Conservation (phyloP, 306 rosid species). For the Pterocarpus macrocarpus region DNA sequence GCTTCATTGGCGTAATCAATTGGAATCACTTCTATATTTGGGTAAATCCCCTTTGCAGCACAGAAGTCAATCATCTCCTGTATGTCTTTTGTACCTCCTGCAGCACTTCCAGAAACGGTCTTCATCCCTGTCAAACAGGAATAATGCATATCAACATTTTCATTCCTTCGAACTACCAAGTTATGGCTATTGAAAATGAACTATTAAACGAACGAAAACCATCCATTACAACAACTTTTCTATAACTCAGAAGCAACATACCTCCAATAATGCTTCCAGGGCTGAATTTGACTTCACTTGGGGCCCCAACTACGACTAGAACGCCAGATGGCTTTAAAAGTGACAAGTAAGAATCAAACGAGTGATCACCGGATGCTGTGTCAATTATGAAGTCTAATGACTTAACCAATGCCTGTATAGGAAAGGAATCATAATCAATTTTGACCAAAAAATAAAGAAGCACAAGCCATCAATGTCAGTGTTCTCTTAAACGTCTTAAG, state of each 20-base stretch:
- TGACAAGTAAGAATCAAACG: slow-evolving; percentile 83
- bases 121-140: slow-evolving; percentile 64
- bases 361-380: slow-evolving; percentile 91
- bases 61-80: slow-evolving; percentile 88
- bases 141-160: neutral
- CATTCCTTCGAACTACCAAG: neutral
- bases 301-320: slow-evolving; percentile 77
- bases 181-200: neutral
- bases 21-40: slow-evolving; percentile 82
- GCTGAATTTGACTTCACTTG: slow-evolving; percentile 76
- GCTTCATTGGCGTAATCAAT: slow-evolving; percentile 88
- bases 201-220: neutral
- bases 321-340: slow-evolving; percentile 70
- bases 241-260: slow-evolving; percentile 44
- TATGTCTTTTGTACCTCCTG: slow-evolving; percentile 75
- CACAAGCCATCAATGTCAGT: slow-evolving; percentile 12
- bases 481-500: neutral
- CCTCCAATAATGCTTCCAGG: slow-evolving; percentile 76
- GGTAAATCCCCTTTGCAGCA: slow-evolving; percentile 69
- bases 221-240: slow-evolving; percentile 12
- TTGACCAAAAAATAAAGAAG: neutral
- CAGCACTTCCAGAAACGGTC: slow-evolving; percentile 67
- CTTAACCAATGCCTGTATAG: slow-evolving; percentile 65
- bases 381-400: slow-evolving; percentile 80
- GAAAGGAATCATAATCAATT: slow-evolving; percentile 29